Evolutionary conservation across 352 stramenopile genomes (phyloP).

Genomic region (Globisporangium solare): DNA sequence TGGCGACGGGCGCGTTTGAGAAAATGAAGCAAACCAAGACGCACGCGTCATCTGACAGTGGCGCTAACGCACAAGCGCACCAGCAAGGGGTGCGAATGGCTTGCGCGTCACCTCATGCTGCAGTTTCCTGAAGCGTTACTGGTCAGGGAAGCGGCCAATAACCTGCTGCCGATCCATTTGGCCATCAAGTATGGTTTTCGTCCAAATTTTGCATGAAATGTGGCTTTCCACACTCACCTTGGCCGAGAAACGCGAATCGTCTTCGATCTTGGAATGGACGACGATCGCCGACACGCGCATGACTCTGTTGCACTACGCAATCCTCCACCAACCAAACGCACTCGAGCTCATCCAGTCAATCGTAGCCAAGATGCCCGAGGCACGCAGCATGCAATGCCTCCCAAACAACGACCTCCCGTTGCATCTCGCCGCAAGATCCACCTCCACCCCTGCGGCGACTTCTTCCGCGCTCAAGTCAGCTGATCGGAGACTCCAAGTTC

Average conservation of each 20-base stretch:
- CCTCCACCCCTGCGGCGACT: neutral
- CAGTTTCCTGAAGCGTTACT: slow-evolving; percentile 20
- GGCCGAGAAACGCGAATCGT: neutral
- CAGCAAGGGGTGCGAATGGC: slow-evolving; percentile 25
- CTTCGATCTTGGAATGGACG: slow-evolving; percentile 11
- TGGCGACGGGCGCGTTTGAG: slow-evolving; percentile 42
- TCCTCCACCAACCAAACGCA: slow-evolving; percentile 36
- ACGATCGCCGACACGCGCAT: slow-evolving; percentile 32
- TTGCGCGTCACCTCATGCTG: slow-evolving; percentile 17
- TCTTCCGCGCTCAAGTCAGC: neutral
- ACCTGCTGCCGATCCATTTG: slow-evolving; percentile 33
- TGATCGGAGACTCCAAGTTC: neutral
- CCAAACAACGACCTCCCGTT: slow-evolving; percentile 39
- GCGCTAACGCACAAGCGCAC: neutral
- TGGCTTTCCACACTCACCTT: slow-evolving; percentile 14
- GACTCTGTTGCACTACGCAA: slow-evolving; percentile 54
- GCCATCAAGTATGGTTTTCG: slow-evolving; percentile 39
- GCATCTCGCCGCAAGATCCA: slow-evolving; percentile 33
- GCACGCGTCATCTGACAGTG: neutral
- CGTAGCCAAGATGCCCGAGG: slow-evolving; percentile 23
- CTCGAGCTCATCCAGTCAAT: slow-evolving; percentile 27
- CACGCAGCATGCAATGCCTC: slow-evolving; percentile 19
- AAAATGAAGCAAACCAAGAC: slow-evolving; percentile 13
- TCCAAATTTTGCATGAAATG: slow-evolving; percentile 14
- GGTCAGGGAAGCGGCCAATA: slow-evolving; percentile 19